Base-by-base conservation (phyloP, 1,139 yeast species). In the Schizosaccharomyces versatilis region DNA sequence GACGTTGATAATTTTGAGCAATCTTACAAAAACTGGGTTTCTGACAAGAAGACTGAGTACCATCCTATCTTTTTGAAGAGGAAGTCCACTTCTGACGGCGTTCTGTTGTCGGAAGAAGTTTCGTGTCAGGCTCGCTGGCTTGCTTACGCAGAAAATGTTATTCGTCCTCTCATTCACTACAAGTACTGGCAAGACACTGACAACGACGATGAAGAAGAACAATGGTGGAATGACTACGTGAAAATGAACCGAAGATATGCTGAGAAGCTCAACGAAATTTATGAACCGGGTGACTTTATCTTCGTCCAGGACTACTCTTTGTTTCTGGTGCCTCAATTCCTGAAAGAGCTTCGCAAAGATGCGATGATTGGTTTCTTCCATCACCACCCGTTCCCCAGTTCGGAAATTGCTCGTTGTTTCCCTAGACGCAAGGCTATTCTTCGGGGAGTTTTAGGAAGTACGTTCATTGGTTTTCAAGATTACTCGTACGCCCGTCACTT, bases 101-200 rank as follows among this genome's bases (percentile, higher is more conserved):
- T 32, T 44, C 7, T 44, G 38, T 14, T 44, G 2, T 24, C 15
- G 19, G 49, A 44, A 14, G 15, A 9, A 9, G 38, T 32, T 12
- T 44, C 49, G 19, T 32, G 15, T 2, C 49, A 74, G 63, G 68
- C 72, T 53, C 71, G 90, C 62, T 90, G 96, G 95, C 73, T 95
- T 62, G 72, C 73, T 58, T 88, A 85, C 65, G 95, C 97, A 0
- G 98, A 90, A 65, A 79, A 82, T 62, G 81, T 81, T 32, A 71
- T 93, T 51, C 93, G 98, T 97, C 95, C 96, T 1, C 81, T 85
- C 2, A 79, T 88, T 67, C 98, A 93, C 66, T 90, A 90, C 68
- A 84, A 88, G 65, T 83, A 84, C 68, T 44, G 49, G 49, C 38
- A 32, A 3, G 69, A 75, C 42, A 74, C 78, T 2, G 77, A 78